Base-by-base conservation (phyloP, 139 green algal genomes). In the Mesostigma viride region DNA sequence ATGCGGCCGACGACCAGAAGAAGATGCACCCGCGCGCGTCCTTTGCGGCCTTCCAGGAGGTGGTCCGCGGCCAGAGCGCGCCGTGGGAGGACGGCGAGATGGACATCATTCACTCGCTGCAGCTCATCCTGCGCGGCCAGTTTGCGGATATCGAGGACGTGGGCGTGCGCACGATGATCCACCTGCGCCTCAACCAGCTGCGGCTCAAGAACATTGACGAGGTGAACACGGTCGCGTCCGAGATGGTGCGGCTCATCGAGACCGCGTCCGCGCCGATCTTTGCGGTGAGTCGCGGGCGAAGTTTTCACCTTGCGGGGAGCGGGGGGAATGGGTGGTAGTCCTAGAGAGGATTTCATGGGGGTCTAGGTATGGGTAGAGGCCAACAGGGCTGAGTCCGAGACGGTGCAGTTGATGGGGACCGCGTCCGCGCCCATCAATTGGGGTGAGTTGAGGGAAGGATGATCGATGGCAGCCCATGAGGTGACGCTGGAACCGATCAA, bases 201-300 rank as follows among this genome's bases (percentile, higher is more conserved):
- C 64, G 63, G n/a, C 3, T 53, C 6, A 57, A 61, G 57, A 64
- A 56, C 1, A 77, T 77, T 65, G 65, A 74, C 14, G 71, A 77
- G 64, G 65, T 77, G 26, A 77, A 58, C 51, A 77, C 65, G 2
- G 65, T 77, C 0, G 71, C 71, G 3, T 75, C 68, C 34, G 71
- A 77, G 71, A 77, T 77, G 71, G 65, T 77, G 53, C 71, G 71
- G 22, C 46, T 77, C 28, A 77, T 77, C 24, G 71, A 77, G 71
- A 77, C 71, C 6, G 71, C 71, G 2, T 69, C 64, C 17, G 65
- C 71, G 31, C 71, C 71, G n/a, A 77, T 77, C 51, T 46, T 77
- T 27, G 71, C 71, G 5, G 71, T 77, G 14, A 64, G 68, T 58
- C 35, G 14, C 40, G 14, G 14, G n/a, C n/a, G n/a, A n/a, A n/a